Base-by-base conservation (phyloP, 345 rosid species). In the Odontarrhena argentea region DNA sequence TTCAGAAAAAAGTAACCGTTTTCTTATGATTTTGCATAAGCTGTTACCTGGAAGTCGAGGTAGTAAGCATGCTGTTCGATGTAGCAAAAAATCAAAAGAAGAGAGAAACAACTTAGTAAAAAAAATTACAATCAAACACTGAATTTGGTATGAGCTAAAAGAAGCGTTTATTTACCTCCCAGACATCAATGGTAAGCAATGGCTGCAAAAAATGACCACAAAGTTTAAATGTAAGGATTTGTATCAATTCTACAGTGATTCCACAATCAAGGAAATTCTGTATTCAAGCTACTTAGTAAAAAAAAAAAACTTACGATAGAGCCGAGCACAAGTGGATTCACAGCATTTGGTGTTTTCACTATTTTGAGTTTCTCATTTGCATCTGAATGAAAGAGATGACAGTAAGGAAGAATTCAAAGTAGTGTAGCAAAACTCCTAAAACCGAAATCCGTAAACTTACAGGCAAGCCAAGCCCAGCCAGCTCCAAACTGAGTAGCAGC, bases 401-500 rank as follows among this genome's bases (percentile, higher is more conserved):
- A 44, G 41, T 34, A 5, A 54, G 42, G 8, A 35, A 15, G 4
- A 36, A 28, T 12, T 3, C n/a, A 14, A 4, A 24, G 9, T 51
- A 30, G 13, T 12, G 11, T 10, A 1, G 26, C 1, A 32, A n/a
- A 9, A 8, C 32, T 56, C 43, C 47, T 63, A 36, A 25, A 36
- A 4, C 11, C 53, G 24, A 35, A 43, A 52, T 4, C 10, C 25
- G 26, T 30, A 40, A 57, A 78, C 95, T 67, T 59, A 90, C 98
- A 88, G 36, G 83, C 94, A 74, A 93, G 96, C 97, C 98, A 93
- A 32, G 89, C 92, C 96, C 97, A 90, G 60, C 97, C 98, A 60
- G 97, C 92, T 73, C 97, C 98, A 82, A 84, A 93, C 46, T 93
- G 96, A 32, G 94, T 77, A 36, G 91, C 81, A 25, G 97, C 94